Evolutionary conservation across 2,329 filamentous ascomycete species (phyloP).

Genomic region (Fusarium algeriense): DNA sequence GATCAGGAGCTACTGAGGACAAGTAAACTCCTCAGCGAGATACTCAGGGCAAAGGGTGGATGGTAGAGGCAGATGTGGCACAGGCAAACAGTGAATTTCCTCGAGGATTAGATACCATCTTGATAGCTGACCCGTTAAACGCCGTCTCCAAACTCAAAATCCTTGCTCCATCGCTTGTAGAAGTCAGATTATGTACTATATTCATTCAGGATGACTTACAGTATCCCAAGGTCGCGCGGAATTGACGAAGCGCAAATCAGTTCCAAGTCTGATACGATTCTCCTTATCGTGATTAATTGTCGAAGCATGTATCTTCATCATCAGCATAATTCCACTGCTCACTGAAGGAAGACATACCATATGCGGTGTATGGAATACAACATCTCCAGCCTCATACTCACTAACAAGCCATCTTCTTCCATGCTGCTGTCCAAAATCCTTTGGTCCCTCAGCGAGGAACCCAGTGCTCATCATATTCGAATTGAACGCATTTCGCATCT

Average conservation of each 20-base stretch:
- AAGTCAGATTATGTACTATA: background rate
- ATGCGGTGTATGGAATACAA: slow-evolving; percentile 56
- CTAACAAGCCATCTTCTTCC: slow-evolving; percentile 53
- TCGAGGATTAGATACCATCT: too few species aligned
- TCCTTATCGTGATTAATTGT: slow-evolving; percentile 66
- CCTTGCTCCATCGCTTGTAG: background rate
- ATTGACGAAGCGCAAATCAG: slow-evolving; percentile 66
- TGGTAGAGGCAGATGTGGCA: too few species aligned
- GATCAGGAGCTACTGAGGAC: too few species aligned
- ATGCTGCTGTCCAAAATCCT: slow-evolving; percentile 50
- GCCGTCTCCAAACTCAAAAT: slow-evolving; percentile 9
- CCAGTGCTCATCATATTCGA: slow-evolving; percentile 70
- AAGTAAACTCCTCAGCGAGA: too few species aligned
- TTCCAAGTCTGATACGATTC: slow-evolving; percentile 66
- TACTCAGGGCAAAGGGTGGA: too few species aligned
- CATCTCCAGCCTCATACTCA: slow-evolving; percentile 58
- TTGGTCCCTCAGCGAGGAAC: slow-evolving; percentile 64
- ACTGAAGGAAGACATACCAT: slow-evolving; percentile 36
- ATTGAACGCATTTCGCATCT: slow-evolving; percentile 66
- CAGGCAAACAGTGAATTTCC: too few species aligned
- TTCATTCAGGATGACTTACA: background rate
- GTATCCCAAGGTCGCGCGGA: background rate
- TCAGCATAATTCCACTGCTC: background rate
- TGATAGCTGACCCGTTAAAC: background rate
- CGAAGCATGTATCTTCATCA: slow-evolving; percentile 65